Conservation (phyloP, 495 filamentous ascomycete species). For the Aspergillus kassunensis region DNA sequence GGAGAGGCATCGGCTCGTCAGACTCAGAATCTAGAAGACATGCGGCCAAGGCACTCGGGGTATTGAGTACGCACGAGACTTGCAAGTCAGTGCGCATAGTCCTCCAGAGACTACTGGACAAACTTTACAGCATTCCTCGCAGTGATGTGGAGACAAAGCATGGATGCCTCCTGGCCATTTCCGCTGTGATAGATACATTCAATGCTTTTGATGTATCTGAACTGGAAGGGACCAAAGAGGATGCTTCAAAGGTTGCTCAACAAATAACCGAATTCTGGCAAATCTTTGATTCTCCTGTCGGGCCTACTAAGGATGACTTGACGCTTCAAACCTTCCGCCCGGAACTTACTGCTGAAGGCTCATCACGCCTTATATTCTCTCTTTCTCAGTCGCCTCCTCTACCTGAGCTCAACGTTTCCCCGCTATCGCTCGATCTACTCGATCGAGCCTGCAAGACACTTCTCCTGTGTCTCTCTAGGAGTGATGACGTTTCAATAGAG, state of each 20-base stretch:
- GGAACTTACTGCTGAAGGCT: constrained; percentile 65
- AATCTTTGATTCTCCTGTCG: constrained; percentile 32
- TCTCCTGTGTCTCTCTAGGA: constrained; percentile 39
- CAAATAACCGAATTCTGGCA: constrained; percentile 35
- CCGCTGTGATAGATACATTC: constrained; percentile 38
- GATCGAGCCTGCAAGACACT: constrained; percentile 39
- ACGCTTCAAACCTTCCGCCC: constrained; percentile 54
- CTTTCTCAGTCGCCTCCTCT: constrained; percentile 23
- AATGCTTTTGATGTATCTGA: constrained; percentile 14
- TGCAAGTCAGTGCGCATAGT: constrained; percentile 31
- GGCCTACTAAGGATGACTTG: constrained; percentile 41
- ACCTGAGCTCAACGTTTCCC: not conserved
- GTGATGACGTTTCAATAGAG: constrained; percentile 46
- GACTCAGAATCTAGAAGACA: constrained; percentile 68
- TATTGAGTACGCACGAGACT: constrained; percentile 40
- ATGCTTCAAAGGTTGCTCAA: constrained; percentile 19
- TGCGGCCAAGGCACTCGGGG: constrained; percentile 66
- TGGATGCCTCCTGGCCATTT: constrained; percentile 61
- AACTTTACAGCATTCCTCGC: constrained; percentile 44
- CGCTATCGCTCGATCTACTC: constrained; percentile 24
- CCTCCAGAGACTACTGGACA: constrained; percentile 38
- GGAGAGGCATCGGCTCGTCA: constrained; percentile 78
- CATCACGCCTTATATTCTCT: constrained; percentile 51
- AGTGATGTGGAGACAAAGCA: constrained; percentile 65
- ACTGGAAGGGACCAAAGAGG: not conserved